These are phyloP conservation scores for Aspergillus affinis DNA, from an alignment of 495 filamentous ascomycete species.

Conservation along the genomic window DNA sequence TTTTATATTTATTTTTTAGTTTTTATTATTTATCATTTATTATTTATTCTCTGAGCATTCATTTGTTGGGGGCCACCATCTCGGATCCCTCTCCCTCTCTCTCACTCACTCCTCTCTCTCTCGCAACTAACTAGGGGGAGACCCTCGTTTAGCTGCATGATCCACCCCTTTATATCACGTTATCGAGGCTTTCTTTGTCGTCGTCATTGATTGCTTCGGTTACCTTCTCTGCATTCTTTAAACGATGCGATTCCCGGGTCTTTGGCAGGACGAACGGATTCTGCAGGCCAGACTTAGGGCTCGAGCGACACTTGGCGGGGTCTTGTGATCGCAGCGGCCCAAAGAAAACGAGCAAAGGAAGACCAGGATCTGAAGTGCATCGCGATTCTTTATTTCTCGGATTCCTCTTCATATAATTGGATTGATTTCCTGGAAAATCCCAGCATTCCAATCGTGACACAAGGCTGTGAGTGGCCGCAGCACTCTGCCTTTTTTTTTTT, in stretches of 20 bases:
- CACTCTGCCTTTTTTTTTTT: background rate
- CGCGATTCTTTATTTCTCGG: background rate
- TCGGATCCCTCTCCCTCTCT: background rate
- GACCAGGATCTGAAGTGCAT: background rate
- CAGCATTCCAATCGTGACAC: background rate
- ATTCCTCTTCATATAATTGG: background rate
- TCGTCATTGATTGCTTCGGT: conserved; percentile 2
- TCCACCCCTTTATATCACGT: conserved; percentile 13
- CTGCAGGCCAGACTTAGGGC: conserved; percentile 15
- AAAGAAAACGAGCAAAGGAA: background rate
- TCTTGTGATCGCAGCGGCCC: conserved; percentile 8
- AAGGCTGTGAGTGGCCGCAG: background rate
- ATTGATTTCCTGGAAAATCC: background rate
- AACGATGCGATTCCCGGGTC: conserved; percentile 5
- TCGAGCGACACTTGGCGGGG: conserved; percentile 13
- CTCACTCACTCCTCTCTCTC: too few relatives aligned
- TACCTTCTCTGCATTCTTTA: background rate
- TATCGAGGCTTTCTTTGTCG: conserved; percentile 9
- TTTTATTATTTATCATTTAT: background rate
- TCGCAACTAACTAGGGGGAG: background rate
- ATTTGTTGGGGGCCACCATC: background rate
- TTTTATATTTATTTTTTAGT: too few relatives aligned
- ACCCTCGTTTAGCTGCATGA: conserved; percentile 12
- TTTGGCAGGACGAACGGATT: conserved; percentile 4
- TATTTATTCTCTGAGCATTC: background rate